Evolutionary conservation across 352 stramenopile species (phyloP).

Genomic region (Vaucheria bursata): DNA sequence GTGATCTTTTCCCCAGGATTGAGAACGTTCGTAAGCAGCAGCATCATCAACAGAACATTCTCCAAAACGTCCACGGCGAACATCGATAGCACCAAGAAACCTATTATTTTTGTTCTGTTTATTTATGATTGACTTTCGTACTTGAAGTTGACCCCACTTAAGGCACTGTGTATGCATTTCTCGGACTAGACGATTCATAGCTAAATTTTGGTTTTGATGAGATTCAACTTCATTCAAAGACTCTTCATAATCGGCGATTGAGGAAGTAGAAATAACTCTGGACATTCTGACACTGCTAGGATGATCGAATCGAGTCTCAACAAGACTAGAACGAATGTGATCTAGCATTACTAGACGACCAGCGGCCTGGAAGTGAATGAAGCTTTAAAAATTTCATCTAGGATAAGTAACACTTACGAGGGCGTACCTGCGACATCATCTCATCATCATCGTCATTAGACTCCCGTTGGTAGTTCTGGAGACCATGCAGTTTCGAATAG

Average conservation of each 20-base stretch:
- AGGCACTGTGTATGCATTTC: background rate
- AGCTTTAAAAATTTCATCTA: no score
- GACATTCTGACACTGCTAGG: background rate
- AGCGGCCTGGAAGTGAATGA: conserved; percentile 2
- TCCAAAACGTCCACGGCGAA: background rate
- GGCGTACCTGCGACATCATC: no score
- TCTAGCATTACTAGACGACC: background rate
- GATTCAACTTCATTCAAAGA: background rate
- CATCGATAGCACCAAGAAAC: background rate
- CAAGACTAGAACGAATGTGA: background rate
- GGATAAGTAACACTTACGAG: no score
- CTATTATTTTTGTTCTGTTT: background rate
- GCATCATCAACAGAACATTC: conserved; percentile 4
- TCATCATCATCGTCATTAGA: no score
- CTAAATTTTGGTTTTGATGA: background rate
- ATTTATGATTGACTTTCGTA: background rate
- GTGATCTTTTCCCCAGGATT: no score
- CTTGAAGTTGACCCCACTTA: background rate
- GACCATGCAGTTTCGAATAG: conserved; percentile 40
- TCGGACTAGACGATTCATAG: background rate
- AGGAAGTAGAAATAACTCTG: background rate
- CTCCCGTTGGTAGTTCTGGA: conserved; percentile 41
- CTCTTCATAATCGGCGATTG: background rate
- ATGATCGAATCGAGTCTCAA: no score
- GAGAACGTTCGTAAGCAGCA: background rate